These are phyloP conservation scores for Didymella keratinophila DNA, from an alignment of 2,329 filamentous ascomycete species.

Conservation along the genomic window DNA sequence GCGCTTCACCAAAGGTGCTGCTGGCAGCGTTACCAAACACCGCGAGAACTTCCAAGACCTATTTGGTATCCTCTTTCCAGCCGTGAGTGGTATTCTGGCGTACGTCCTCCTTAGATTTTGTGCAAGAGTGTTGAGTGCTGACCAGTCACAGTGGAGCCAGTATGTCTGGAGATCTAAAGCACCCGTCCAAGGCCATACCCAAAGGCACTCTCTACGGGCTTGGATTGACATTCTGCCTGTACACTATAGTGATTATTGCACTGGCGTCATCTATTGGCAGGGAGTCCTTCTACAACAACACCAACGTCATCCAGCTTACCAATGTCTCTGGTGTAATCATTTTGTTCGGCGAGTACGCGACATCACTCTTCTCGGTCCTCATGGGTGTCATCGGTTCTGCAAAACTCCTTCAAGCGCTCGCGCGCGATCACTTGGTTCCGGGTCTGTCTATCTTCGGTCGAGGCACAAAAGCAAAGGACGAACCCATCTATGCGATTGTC, in stretches of 20 bases:
- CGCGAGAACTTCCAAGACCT: constrained; percentile 78
- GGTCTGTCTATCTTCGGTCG: constrained; percentile 77
- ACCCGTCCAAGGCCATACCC: constrained; percentile 84
- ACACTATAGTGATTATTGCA: constrained; percentile 77
- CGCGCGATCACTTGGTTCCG: constrained; percentile 79
- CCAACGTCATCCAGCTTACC: constrained; percentile 82
- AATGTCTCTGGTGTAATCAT: constrained; percentile 78
- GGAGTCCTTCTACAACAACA: constrained; percentile 74
- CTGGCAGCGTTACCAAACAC: constrained; percentile 67
- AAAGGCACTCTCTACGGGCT: constrained; percentile 83
- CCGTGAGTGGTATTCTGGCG: constrained; percentile 68
- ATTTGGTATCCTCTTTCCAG: constrained; percentile 86
- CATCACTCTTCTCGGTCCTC: constrained; percentile 82
- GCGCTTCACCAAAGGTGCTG: constrained; percentile 66
- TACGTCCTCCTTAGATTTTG: constrained; percentile 39
- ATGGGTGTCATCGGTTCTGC: constrained; percentile 89
- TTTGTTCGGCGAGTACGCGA: constrained; percentile 81
- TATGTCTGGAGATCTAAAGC: constrained; percentile 86
- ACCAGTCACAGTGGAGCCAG: constrained; percentile 72
- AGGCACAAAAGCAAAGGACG: constrained; percentile 74
- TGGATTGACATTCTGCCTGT: constrained; percentile 76
- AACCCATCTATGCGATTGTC: constrained; percentile 78
- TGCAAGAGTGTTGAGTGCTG: constrained; percentile 1
- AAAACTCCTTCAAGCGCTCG: constrained; percentile 83
- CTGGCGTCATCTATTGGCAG: constrained; percentile 80